Conservation (phyloP, 371 early-diverging fungal species). For the Mucor piriformis region DNA sequence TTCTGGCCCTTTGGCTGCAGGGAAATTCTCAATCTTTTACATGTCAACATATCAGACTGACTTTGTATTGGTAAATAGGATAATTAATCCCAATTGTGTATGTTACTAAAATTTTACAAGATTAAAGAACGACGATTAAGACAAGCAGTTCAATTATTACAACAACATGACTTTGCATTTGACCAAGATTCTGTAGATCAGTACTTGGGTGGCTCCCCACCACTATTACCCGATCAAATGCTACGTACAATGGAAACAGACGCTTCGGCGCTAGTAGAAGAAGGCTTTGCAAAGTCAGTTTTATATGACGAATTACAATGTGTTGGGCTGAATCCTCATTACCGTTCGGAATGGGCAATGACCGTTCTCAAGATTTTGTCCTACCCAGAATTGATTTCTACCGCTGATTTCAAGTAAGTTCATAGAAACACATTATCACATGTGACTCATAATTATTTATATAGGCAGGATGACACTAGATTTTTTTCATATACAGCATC, state of each 20-base stretch:
- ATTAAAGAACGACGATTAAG: slow-evolving; percentile 64
- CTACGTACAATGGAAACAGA: slow-evolving; percentile 1
- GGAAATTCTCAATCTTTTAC: slow-evolving; percentile 69
- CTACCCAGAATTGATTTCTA: slow-evolving; percentile 52
- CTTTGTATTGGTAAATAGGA: slow-evolving; percentile 62
- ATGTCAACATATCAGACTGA: slow-evolving; percentile 80
- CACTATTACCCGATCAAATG: neutral
- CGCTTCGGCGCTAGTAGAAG: slow-evolving; percentile 15
- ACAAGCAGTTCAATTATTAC: slow-evolving; percentile 60
- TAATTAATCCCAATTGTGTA: neutral
- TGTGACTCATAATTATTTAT: neutral
- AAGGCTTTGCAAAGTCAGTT: slow-evolving; percentile 39
- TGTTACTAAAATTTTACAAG: slow-evolving; percentile 32
- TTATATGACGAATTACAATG: slow-evolving; percentile 60
- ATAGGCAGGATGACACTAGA: slow-evolving; percentile 32
- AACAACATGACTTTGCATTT: slow-evolving; percentile 56
- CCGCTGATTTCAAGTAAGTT: slow-evolving; percentile 14
- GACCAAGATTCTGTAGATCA: slow-evolving; percentile 45
- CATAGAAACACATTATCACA: neutral
- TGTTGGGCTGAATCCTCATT: slow-evolving; percentile 66
- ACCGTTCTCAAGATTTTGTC: slow-evolving; percentile 67
- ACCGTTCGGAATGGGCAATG: slow-evolving; percentile 57
- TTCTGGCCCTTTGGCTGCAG: slow-evolving; percentile 68
- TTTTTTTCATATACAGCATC: slow-evolving; percentile 78
- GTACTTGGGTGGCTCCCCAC: slow-evolving; percentile 27